Conservation (phyloP, 148 eudicot genomes). For the Rhododendron kiyosumense region DNA sequence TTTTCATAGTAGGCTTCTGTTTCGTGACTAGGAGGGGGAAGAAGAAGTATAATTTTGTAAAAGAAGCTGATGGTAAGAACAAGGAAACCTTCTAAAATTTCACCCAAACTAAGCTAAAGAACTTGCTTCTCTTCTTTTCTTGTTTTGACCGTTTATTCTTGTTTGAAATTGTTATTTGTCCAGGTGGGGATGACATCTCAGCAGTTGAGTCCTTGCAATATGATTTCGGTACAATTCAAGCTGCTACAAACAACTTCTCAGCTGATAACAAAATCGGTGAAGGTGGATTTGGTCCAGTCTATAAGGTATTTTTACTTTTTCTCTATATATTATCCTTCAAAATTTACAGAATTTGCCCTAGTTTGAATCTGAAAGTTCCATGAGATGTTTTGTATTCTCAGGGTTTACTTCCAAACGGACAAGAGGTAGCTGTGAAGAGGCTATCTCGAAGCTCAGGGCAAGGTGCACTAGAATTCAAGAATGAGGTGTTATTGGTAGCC, state of each 20-base stretch:
- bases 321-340: background rate
- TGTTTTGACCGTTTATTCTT: background rate
- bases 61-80: background rate
- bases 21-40: background rate
- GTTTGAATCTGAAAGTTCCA: background rate
- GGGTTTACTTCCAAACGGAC: slow-evolving; percentile 34
- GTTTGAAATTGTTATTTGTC: background rate
- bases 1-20: background rate
- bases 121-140: no score
- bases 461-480: slow-evolving; percentile 42
- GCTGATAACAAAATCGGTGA: background rate
- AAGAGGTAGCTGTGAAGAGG: slow-evolving; percentile 49
- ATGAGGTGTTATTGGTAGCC: slow-evolving; percentile 39
- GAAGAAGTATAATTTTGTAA: background rate
- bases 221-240: background rate
- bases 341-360: background rate
- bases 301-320: background rate
- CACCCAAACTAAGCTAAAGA: background rate
- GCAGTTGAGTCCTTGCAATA: background rate
- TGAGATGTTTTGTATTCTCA: background rate
- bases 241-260: slow-evolving; percentile 9
- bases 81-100: background rate
- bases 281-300: slow-evolving; percentile 20
- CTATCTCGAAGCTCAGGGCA: slow-evolving; percentile 32
- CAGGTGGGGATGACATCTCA: background rate